Conservation (phyloP, 2,329 filamentous ascomycete genomes). For the Mariannaea elegans region DNA sequence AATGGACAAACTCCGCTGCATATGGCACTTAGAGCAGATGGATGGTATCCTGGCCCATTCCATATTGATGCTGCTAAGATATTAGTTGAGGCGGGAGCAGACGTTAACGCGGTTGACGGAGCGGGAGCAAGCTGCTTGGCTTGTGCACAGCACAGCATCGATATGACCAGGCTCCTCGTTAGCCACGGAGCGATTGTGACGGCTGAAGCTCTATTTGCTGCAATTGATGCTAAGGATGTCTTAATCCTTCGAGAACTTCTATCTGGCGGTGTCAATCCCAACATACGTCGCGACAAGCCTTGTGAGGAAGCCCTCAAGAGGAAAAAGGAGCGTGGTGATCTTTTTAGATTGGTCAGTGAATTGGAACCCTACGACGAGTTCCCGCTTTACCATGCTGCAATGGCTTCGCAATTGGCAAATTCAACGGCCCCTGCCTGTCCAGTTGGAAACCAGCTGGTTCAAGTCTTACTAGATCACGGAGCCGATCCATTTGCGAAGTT, state of each 20-base stretch:
- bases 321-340: no score
- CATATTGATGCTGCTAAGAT: slow-evolving; percentile 25
- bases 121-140: slow-evolving; percentile 23
- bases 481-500: slow-evolving; percentile 38
- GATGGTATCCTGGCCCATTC: slow-evolving; percentile 10
- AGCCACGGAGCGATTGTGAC: slow-evolving; percentile 25
- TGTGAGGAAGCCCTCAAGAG: background rate
- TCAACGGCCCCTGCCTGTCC: background rate
- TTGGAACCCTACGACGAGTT: slow-evolving; percentile 9
- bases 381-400: slow-evolving; percentile 23
- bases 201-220: slow-evolving; percentile 23
- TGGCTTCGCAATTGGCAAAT: background rate
- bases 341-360: no score
- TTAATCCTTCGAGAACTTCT: slow-evolving; percentile 22
- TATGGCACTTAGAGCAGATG: slow-evolving; percentile 16
- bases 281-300: slow-evolving; percentile 13
- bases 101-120: slow-evolving; percentile 28
- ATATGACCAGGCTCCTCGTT: slow-evolving; percentile 24
- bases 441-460: slow-evolving; percentile 11
- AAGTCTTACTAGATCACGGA: slow-evolving; percentile 35
- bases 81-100: slow-evolving; percentile 33
- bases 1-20: slow-evolving; percentile 30
- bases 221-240: slow-evolving; percentile 21
- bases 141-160: slow-evolving; percentile 3
- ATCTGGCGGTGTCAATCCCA: slow-evolving; percentile 19